Evolutionary conservation across 257 asterid genomes (phyloP).

Genomic region (Lycium barbarum): DNA sequence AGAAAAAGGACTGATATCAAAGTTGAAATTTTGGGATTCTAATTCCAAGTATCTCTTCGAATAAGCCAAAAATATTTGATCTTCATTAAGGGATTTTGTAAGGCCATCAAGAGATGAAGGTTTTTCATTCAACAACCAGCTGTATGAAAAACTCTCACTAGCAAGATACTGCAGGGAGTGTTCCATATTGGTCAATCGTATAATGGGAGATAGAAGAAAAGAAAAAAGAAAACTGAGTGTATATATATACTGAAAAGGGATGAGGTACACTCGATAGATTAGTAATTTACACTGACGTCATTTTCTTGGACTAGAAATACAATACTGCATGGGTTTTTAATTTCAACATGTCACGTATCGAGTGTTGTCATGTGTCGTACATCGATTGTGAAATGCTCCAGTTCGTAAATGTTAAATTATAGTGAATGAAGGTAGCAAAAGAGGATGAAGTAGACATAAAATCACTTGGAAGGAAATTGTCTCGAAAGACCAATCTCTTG

Average conservation of each 20-base stretch:
- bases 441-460: no score
- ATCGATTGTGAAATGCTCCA: not conserved
- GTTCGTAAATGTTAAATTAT: no score
- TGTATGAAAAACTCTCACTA: conserved; percentile 53
- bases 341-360: not conserved
- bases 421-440: no score
- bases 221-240: not conserved
- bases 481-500: no score
- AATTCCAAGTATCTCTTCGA: conserved; percentile 19
- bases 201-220: not conserved
- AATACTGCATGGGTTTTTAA: conserved; percentile 23
- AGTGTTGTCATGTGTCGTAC: not conserved
- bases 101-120: conserved; percentile 27
- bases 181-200: conserved; percentile 36
- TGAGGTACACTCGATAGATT: not conserved
- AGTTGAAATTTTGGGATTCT: conserved; percentile 37
- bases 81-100: not conserved
- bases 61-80: not conserved
- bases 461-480: no score
- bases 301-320: not conserved
- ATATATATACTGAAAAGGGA: not conserved
- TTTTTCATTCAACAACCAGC: conserved; percentile 40
- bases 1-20: conserved; percentile 27
- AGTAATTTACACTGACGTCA: conserved; percentile 27
- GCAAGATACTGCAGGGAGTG: conserved; percentile 39